Base-by-base conservation (phyloP, 2,329 filamentous ascomycete species). In the Trichophyton verrucosum region DNA sequence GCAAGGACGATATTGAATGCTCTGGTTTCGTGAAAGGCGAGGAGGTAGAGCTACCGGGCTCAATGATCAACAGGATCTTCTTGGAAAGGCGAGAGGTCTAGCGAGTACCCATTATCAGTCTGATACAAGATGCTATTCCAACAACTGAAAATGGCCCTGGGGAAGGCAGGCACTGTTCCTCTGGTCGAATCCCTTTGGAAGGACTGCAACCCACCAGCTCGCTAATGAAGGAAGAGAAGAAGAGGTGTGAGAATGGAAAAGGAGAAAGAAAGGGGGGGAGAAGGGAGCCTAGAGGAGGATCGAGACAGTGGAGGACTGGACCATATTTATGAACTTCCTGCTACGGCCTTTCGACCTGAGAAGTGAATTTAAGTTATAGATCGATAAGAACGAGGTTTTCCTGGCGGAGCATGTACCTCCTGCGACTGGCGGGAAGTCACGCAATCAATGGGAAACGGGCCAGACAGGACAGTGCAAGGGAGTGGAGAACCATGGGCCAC, bases 101-200 rank as follows among this genome's bases (percentile, higher is more conserved):
- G 15, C 20, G 56, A n/a, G 38, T 58, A 20, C 56, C 51, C 51
- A 55, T 55, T 55, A 46, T 58, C 36, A n/a, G 36, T 24, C 20
- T 58, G 42, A 36, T 42, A 44, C 15, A n/a, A 24, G 30, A 27
- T 40, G 56, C 20, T 24, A 36, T 8, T 9, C n/a, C 27, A 38
- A 58, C 61, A 47, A 63, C 61, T 58, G 56, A 51, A 47, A 15
- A 57, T 60, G 60, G 62, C 61, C 61, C 62, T 17, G 46, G 22
- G 11, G 17, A 47, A 24, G 27, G 20, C 6, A 27, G 46, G 13
- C 8, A 24, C 44, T 13, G 44, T 20, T 20, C 22, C 7, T 46
- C 22, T 11, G 22, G 46, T 27, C 22, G 46, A 51, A 47, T 38
- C 13, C 46, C 44, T 22, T 51, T 51, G 20, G 27, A 51, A 13